Percentiles rank a stretch among this genome's conserved stretches.
phyloP scores from a whole-genome alignment of 2,329 filamentous ascomycete species.

The Neophaeococcomyces aloes region DNA sequence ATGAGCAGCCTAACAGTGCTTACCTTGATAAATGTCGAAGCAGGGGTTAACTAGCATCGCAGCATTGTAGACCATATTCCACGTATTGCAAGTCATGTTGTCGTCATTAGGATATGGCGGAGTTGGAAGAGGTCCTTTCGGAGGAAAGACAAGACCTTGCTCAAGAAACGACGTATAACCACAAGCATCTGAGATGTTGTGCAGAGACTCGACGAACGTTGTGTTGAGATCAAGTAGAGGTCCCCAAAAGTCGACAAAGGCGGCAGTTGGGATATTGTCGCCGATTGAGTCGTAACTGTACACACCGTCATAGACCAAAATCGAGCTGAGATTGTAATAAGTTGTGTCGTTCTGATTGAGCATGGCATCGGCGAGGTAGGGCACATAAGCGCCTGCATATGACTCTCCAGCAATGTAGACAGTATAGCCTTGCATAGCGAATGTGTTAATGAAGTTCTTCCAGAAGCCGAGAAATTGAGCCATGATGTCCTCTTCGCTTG shows the following conservation, averaged over 20 bases:
- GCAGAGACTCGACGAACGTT: constrained; percentile 32
- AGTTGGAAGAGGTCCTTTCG: constrained; percentile 48
- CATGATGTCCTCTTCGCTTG: constrained; percentile 56
- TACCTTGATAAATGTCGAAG: constrained; percentile 60
- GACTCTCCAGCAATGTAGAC: constrained; percentile 62
- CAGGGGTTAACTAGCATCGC: constrained; percentile 58
- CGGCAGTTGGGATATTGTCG: constrained; percentile 35
- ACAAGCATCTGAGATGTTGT: constrained; percentile 34
- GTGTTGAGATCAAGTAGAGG: constrained; percentile 38
- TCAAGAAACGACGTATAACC: constrained; percentile 38
- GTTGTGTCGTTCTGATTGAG: constrained; percentile 54
- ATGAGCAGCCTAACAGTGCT: constrained; percentile 48
- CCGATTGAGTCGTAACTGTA: constrained; percentile 45
- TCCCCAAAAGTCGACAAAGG: constrained; percentile 33
- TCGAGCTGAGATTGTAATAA: constrained; percentile 58
- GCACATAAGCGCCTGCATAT: constrained; percentile 57
- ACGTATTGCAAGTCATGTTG: constrained; percentile 48
- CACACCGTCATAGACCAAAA: constrained; percentile 63
- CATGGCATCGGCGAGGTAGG: constrained; percentile 64
- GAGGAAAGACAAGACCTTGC: constrained; percentile 56
- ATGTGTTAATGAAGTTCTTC: constrained; percentile 65
- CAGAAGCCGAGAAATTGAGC: constrained; percentile 67
- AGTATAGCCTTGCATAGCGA: constrained; percentile 55
- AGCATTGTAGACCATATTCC: constrained; percentile 45
- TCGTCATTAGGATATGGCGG: constrained; percentile 37